Evolutionary conservation across 352 stramenopile species (phyloP).

Genomic region (Globisporangium yorkense): DNA sequence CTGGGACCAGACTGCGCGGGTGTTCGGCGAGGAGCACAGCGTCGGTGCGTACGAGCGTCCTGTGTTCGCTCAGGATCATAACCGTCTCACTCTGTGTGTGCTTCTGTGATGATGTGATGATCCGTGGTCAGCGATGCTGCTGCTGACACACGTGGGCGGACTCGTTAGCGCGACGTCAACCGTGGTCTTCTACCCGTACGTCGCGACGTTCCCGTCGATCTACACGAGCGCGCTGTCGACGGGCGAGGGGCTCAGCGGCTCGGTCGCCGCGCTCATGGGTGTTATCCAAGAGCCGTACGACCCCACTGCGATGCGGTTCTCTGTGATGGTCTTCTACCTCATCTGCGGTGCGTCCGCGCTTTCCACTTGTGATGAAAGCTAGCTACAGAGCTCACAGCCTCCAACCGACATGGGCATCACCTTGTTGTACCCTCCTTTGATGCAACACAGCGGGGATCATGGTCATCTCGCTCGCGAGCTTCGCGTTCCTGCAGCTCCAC

Average conservation of each 20-base stretch:
- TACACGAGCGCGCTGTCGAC: slow-evolving; percentile 64
- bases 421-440: too few relatives aligned
- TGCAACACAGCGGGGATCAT: slow-evolving; percentile 33
- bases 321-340: slow-evolving; percentile 51
- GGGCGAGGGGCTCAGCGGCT: slow-evolving; percentile 60
- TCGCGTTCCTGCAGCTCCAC: slow-evolving; percentile 50
- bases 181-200: slow-evolving; percentile 71
- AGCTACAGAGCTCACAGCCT: too few relatives aligned
- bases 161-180: slow-evolving; percentile 68
- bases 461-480: slow-evolving; percentile 41
- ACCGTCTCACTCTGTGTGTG: neutral
- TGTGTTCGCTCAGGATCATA: too few relatives aligned
- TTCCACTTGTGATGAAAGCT: too few relatives aligned
- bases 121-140: slow-evolving; percentile 34
- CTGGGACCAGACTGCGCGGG: slow-evolving; percentile 37
- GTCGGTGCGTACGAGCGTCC: slow-evolving; percentile 19
- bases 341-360: slow-evolving; percentile 36
- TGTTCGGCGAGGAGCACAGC: slow-evolving; percentile 52
- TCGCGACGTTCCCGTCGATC: slow-evolving; percentile 49
- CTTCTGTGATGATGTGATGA: neutral
- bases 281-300: slow-evolving; percentile 53
- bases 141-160: slow-evolving; percentile 56
- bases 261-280: slow-evolving; percentile 46
- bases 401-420: too few relatives aligned
- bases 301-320: slow-evolving; percentile 36